A percentile compares a stretch with the other conserved stretches of the same genome.
phyloP scores from a whole-genome alignment of 1,139 yeast species.

The Eremothecium sinecaudum region DNA sequence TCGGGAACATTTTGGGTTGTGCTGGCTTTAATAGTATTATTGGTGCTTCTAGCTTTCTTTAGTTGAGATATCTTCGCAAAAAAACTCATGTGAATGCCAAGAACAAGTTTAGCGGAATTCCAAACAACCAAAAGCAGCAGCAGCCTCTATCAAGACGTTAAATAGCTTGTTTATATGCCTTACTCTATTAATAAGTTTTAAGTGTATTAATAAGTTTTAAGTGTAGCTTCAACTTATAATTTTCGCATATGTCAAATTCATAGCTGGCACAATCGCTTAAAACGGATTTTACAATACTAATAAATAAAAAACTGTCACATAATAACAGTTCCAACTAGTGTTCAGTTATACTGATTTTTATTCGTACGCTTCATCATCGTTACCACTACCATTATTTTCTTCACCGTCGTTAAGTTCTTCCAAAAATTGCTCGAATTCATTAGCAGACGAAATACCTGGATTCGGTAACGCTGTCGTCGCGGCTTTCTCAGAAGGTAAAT shows the following conservation, averaged over 20 bases:
- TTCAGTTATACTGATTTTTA: conserved; percentile 14
- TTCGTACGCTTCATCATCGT: conserved; percentile 21
- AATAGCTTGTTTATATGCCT: too few relatives aligned
- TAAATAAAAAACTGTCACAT: too few relatives aligned
- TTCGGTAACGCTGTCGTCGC: background rate
- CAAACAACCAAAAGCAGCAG: too few relatives aligned
- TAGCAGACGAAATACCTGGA: background rate
- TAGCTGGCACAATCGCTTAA: too few relatives aligned
- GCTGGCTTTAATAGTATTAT: background rate
- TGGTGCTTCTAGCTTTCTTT: conserved; percentile 11
- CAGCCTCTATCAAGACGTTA: too few relatives aligned
- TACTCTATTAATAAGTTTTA: too few relatives aligned
- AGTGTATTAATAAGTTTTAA: too few relatives aligned
- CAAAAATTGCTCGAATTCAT: conserved; percentile 3
- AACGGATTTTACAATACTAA: too few relatives aligned
- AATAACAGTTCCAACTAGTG: conserved; percentile 9
- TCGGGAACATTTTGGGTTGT: background rate
- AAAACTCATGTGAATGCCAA: conserved; percentile 17
- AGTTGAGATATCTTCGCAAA: conserved; percentile 19
- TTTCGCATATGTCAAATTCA: too few relatives aligned
- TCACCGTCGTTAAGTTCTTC: conserved; percentile 4
- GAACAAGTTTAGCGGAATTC: too few relatives aligned
- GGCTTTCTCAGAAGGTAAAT: background rate
- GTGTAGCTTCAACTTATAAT: too few relatives aligned
- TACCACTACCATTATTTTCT: too few relatives aligned